Base-by-base conservation (phyloP, 2,329 filamentous ascomycete genomes). In the Claviceps maximensis region DNA sequence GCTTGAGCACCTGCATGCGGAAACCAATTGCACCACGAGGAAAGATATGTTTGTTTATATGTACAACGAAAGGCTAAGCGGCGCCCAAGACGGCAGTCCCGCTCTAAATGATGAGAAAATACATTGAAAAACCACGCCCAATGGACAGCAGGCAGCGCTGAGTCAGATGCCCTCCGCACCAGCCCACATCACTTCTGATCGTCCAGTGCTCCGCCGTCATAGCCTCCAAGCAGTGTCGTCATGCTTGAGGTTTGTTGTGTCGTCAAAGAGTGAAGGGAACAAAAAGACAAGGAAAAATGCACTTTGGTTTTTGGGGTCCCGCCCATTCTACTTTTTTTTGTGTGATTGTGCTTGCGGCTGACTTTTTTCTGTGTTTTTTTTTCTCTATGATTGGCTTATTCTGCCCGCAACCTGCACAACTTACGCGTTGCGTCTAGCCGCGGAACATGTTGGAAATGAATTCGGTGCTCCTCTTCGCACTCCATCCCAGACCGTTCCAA, bases 401-500 rank as follows among this genome's bases (percentile, higher is more conserved):
- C n/a, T n/a, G n/a, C n/a, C n/a, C n/a, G n/a, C 38, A 41, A 19
- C 3, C 38, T 41, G 17, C 17, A 41, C 38, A 19, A 17, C 19
- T 25, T 21, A 2, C 33, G 31, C 17, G 19, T 40, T 27, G 40
- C 40, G 6, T 21, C 27, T 25, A 53, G 17, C 25, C 48, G 10
- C 27, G 10, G n/a, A 50, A 42, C 10, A 29, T 21, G 19, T 40
- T 40, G n/a, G 23, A 48, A 1, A 47, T 5, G 1, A 45, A 13
- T 33, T 40, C 15, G 19, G 19, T 50, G 19, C 47, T 17, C 50
- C 51, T 55, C 27, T 31, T 45, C 33, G 54, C 36, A 29, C 15
- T 13, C 53, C 53, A 54, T 21, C 49, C 36, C 23, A 21, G 12
- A 9, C 53, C 54, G 47, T 53, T 53, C 54, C 54, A 55, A 9